A percentile compares a stretch with the other conserved stretches of the same genome.
phyloP scores from a whole-genome alignment of 1,284 basidiomycete species.

The Rhodotorula sp. region DNA sequence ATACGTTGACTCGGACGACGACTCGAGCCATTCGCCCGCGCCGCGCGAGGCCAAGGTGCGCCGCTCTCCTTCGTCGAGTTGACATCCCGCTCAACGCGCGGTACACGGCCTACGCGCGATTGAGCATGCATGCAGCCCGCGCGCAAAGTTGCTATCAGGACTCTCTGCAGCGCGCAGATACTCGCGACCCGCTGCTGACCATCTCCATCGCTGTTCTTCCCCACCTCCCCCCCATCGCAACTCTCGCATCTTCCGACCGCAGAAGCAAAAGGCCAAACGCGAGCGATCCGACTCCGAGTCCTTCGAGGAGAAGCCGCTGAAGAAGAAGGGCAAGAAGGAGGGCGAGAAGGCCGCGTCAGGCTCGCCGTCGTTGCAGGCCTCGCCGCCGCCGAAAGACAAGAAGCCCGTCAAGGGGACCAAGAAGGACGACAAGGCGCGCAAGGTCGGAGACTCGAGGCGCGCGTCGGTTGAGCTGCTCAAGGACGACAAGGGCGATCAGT shows the following conservation, averaged over 20 bases:
- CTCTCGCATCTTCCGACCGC: not conserved
- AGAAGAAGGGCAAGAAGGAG: constrained; percentile 15
- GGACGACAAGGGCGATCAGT: constrained; percentile 31
- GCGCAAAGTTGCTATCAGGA: not conserved
- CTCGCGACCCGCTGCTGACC: not conserved
- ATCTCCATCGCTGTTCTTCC: not conserved
- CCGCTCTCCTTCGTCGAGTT: not conserved
- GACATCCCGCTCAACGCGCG: not conserved
- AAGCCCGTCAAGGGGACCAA: not conserved
- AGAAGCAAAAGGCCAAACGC: constrained; percentile 1
- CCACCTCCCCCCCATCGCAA: not conserved
- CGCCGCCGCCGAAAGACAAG: not conserved
- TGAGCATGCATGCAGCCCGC: no score
- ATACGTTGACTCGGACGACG: constrained; percentile 29
- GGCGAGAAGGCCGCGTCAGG: not conserved
- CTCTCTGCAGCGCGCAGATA: not conserved
- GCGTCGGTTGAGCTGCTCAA: not conserved
- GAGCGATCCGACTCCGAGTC: not conserved
- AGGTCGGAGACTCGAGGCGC: not conserved
- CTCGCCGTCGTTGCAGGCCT: no score
- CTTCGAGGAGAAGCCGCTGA: not conserved
- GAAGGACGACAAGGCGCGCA: constrained; percentile 4
- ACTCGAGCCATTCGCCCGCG: constrained; percentile 4
- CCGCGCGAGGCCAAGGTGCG: constrained; percentile 9
- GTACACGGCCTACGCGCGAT: not conserved